Conservation (phyloP, 2,329 filamentous ascomycete species). For the Dactylellina leptospora region DNA sequence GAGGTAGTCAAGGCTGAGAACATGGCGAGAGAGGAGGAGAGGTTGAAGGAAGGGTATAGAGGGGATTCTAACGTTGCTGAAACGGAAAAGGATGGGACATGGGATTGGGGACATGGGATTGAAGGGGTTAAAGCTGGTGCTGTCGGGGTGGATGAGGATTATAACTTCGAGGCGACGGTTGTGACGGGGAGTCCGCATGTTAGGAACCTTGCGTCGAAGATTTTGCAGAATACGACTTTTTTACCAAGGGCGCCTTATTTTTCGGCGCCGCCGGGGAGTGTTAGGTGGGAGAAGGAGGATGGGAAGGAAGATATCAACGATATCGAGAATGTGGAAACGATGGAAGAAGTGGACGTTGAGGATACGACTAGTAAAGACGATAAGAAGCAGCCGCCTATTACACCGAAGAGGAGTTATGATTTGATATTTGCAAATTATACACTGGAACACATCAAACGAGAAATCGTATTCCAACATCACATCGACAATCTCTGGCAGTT, state of each 20-base stretch:
- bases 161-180: slow-evolving; percentile 73
- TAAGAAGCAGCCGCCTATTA: slow-evolving; percentile 66
- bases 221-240: slow-evolving; percentile 90
- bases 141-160: slow-evolving; percentile 25
- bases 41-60: slow-evolving; percentile 58
- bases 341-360: slow-evolving; percentile 51
- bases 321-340: neutral
- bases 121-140: slow-evolving; percentile 27
- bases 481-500: slow-evolving; percentile 90
- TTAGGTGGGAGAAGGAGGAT: slow-evolving; percentile 20
- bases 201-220: slow-evolving; percentile 75
- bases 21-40: slow-evolving; percentile 71
- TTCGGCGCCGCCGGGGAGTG: slow-evolving; percentile 11
- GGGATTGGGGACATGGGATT: slow-evolving; percentile 61
- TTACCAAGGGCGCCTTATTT: slow-evolving; percentile 80
- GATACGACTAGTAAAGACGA: slow-evolving; percentile 56
- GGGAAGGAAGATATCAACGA: slow-evolving; percentile 15
- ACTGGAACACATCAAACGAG: slow-evolving; percentile 38
- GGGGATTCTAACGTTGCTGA: neutral
- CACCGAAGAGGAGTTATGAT: slow-evolving; percentile 80
- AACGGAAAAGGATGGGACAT: slow-evolving; percentile 59
- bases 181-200: slow-evolving; percentile 79
- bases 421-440: slow-evolving; percentile 79
- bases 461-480: slow-evolving; percentile 78
- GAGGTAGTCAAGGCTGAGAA: slow-evolving; percentile 83